phyloP scores from a whole-genome alignment of 306 rosid genomes.

The Citrullus colocynthis region DNA sequence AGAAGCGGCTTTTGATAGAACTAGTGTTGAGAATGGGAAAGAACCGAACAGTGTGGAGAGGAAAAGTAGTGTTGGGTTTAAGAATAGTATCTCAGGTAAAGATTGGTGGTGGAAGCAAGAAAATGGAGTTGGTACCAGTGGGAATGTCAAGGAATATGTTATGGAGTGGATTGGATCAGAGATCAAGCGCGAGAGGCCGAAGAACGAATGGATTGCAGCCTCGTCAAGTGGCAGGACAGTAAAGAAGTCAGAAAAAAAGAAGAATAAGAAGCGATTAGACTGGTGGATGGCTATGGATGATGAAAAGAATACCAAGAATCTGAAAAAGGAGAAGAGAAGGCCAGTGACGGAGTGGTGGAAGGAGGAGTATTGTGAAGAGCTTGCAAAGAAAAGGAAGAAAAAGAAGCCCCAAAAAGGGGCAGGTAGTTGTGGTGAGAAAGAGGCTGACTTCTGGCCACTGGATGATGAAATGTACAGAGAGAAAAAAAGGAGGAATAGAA shows the following conservation, averaged over 20 bases:
- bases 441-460: slow-evolving; percentile 42
- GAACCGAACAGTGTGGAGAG: slow-evolving; percentile 11
- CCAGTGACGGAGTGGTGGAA: slow-evolving; percentile 95
- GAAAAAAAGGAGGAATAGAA: slow-evolving; percentile 39
- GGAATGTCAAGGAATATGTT: slow-evolving; percentile 73
- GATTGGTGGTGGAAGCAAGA: slow-evolving; percentile 84
- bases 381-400: slow-evolving; percentile 49
- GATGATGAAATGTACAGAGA: slow-evolving; percentile 46
- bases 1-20: slow-evolving; percentile 6
- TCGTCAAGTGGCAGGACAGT: slow-evolving; percentile 15
- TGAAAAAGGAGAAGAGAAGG: slow-evolving; percentile 48
- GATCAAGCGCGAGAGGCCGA: slow-evolving; percentile 41
- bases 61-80: slow-evolving; percentile 21
- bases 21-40: slow-evolving; percentile 32
- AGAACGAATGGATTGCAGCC: slow-evolving; percentile 24
- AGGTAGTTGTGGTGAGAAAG: slow-evolving; percentile 26
- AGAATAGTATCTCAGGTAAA: slow-evolving; percentile 27
- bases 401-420: slow-evolving; percentile 32
- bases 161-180: slow-evolving; percentile 94
- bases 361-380: slow-evolving; percentile 71
- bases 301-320: slow-evolving; percentile 23
- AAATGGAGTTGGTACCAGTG: slow-evolving; percentile 25
- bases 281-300: slow-evolving; percentile 95
- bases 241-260: slow-evolving; percentile 29
- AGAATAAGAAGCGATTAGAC: slow-evolving; percentile 48